Evolutionary conservation across 768 basidiomycete genomes (phyloP).

Genomic region (Podaxis sp.): DNA sequence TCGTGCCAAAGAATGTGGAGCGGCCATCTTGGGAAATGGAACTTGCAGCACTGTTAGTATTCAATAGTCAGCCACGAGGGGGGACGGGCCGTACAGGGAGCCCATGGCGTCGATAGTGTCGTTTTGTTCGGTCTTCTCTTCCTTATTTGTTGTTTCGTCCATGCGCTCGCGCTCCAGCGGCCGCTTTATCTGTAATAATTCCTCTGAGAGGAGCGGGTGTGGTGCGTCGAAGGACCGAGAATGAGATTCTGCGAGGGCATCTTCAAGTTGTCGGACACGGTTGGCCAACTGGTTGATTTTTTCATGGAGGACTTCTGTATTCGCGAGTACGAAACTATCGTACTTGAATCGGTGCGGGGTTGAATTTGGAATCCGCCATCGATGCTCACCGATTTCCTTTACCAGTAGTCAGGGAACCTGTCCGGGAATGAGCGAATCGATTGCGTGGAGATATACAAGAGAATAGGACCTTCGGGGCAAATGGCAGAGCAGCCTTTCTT

Average conservation of each 20-base stretch:
- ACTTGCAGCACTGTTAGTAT: slow-evolving; percentile 30
- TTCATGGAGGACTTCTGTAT: slow-evolving; percentile 68
- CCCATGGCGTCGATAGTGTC: slow-evolving; percentile 66
- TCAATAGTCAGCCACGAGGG: slow-evolving; percentile 7
- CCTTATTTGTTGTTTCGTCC: slow-evolving; percentile 35
- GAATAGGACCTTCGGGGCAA: slow-evolving; percentile 57
- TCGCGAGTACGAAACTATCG: slow-evolving; percentile 65
- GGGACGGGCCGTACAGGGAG: slow-evolving; percentile 47
- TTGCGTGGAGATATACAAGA: slow-evolving; percentile 13
- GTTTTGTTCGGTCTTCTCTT: slow-evolving; percentile 45
- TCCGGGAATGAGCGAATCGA: slow-evolving; percentile 16
- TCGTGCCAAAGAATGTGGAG: slow-evolving; percentile 63
- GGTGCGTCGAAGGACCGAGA: slow-evolving; percentile 42
- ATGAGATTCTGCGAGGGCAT: slow-evolving; percentile 59
- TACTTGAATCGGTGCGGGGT: slow-evolving; percentile 3
- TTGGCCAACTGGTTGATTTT: slow-evolving; percentile 61
- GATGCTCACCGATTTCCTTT: slow-evolving; percentile 62
- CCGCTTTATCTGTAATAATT: slow-evolving; percentile 65
- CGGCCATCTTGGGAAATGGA: slow-evolving; percentile 63
- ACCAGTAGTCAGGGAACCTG: slow-evolving; percentile 70
- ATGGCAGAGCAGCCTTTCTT: slow-evolving; percentile 62
- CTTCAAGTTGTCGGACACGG: slow-evolving; percentile 68
- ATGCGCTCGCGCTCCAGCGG: slow-evolving; percentile 60
- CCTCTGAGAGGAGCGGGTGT: slow-evolving; percentile 61
- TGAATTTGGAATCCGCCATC: slow-evolving; percentile 1